phyloP scores from a whole-genome alignment of 2,329 filamentous ascomycete genomes.

The Stachybotrys chartarum region DNA sequence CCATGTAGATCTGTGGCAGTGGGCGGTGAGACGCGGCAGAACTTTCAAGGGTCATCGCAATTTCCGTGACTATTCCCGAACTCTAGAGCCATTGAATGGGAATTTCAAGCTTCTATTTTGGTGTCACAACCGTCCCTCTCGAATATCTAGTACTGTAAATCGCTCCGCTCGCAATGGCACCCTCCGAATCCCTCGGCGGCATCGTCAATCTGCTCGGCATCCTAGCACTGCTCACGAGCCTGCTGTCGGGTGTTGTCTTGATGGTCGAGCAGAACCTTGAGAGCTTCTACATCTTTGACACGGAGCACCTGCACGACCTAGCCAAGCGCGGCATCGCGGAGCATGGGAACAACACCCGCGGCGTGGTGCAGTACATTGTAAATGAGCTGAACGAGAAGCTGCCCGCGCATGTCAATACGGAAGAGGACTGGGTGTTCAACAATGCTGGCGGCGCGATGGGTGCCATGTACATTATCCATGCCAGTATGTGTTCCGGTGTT shows the following conservation, averaged over 20 bases:
- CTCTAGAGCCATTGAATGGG: too few species aligned
- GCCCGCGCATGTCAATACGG: conserved; percentile 53
- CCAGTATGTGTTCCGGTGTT: conserved; percentile 45
- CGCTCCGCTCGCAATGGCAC: not conserved
- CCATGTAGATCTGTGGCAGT: not conserved
- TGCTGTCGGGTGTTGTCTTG: conserved; percentile 47
- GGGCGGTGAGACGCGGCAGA: conserved; percentile 9
- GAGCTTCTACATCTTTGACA: conserved; percentile 69
- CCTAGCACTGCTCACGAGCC: conserved; percentile 45
- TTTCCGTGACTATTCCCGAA: not conserved
- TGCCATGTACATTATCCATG: conserved; percentile 83
- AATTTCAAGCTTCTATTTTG: too few species aligned
- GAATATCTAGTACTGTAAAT: too few species aligned
- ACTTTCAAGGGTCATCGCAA: not conserved
- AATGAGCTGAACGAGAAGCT: conserved; percentile 51
- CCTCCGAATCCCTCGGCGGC: conserved; percentile 10
- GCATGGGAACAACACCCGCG: conserved; percentile 69
- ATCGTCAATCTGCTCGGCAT: conserved; percentile 35
- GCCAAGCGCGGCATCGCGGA: conserved; percentile 56
- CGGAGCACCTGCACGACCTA: conserved; percentile 60
- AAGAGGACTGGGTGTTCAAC: conserved; percentile 87
- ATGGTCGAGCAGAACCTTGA: conserved; percentile 51
- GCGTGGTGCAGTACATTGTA: conserved; percentile 64
- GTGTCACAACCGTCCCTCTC: too few species aligned
- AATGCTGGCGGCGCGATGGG: conserved; percentile 90